Conservation (phyloP, 108 stramenopile genomes). For the Poteriospumella lacustris region DNA sequence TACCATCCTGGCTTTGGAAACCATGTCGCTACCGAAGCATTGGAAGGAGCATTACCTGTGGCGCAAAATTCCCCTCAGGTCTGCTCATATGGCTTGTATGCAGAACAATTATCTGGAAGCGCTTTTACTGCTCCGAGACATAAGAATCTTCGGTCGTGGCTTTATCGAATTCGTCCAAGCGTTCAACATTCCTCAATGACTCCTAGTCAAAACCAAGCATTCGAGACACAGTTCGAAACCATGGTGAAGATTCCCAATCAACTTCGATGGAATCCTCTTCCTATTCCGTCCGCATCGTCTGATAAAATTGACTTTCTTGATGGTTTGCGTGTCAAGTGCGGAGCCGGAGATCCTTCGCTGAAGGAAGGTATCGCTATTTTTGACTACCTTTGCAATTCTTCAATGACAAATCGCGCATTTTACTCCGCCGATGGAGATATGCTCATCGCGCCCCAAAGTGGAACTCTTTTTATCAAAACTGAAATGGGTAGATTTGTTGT, state of each 20-base stretch:
- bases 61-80: conserved; percentile 81
- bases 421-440: conserved; percentile 87
- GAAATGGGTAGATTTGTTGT: conserved; percentile 1
- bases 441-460: conserved; percentile 76
- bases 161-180: conserved; percentile 70
- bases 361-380: conserved; percentile 73
- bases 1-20: conserved; percentile 73
- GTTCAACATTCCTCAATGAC: conserved; percentile 43
- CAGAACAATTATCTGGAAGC: conserved; percentile 84
- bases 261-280: conserved; percentile 73
- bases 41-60: conserved; percentile 64
- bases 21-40: conserved; percentile 68
- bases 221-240: conserved; percentile 12
- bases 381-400: conserved; percentile 61
- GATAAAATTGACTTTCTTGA: conserved; percentile 57
- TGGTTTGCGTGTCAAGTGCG: conserved; percentile 56
- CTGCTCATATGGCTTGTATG: conserved; percentile 56
- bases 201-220: not conserved
- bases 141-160: conserved; percentile 69
- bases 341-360: conserved; percentile 61
- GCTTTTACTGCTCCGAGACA: conserved; percentile 78
- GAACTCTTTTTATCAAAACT: not conserved
- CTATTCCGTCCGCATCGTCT: conserved; percentile 29
- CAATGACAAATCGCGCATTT: conserved; percentile 61
- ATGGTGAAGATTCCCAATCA: conserved; percentile 66